Evolutionary conservation across 2,329 filamentous ascomycete genomes (phyloP).

Genomic region (Aspergillus sp.): DNA sequence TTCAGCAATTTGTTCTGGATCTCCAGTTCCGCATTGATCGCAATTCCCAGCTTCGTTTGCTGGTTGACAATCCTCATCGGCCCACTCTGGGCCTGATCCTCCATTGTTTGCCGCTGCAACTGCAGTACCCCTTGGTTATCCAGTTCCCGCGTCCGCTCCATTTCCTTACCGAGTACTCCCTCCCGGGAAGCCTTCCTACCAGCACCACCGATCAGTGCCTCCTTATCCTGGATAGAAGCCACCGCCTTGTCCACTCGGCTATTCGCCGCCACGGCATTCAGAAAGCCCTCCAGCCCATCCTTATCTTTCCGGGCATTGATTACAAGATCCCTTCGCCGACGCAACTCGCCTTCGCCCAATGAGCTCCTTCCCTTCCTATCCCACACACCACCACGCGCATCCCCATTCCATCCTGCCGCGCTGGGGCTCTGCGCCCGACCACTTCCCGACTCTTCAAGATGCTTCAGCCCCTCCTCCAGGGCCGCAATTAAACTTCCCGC

Average conservation of each 20-base stretch:
- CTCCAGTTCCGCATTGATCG: conserved; percentile 61
- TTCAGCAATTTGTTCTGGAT: conserved; percentile 61
- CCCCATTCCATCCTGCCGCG: neutral
- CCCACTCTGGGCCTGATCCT: conserved; percentile 59
- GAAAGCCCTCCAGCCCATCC: conserved; percentile 59
- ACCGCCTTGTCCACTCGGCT: conserved; percentile 44
- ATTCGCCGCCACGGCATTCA: conserved; percentile 57
- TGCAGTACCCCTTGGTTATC: conserved; percentile 65
- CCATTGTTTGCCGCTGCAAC: conserved; percentile 60
- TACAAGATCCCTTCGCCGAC: conserved; percentile 57
- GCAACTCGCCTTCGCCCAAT: conserved; percentile 60
- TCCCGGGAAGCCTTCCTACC: conserved; percentile 39
- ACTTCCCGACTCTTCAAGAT: conserved; percentile 28
- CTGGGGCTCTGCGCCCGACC: conserved; percentile 24
- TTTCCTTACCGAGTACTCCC: conserved; percentile 55
- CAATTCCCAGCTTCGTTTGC: conserved; percentile 61
- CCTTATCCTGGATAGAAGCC: conserved; percentile 47
- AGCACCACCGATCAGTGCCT: conserved; percentile 34
- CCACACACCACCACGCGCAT: conserved; percentile 13
- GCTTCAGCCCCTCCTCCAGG: conserved; percentile 56
- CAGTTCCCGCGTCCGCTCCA: conserved; percentile 59
- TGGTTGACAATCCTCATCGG: conserved; percentile 57
- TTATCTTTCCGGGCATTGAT: conserved; percentile 58
- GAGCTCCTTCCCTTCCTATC: conserved; percentile 29
- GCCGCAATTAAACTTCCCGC: conserved; percentile 54